Evolutionary conservation across 176 grass and related monocot species (phyloP), one percentile per base, ranked within the genome.

Genomic region (Leersia perrieri): DNA sequence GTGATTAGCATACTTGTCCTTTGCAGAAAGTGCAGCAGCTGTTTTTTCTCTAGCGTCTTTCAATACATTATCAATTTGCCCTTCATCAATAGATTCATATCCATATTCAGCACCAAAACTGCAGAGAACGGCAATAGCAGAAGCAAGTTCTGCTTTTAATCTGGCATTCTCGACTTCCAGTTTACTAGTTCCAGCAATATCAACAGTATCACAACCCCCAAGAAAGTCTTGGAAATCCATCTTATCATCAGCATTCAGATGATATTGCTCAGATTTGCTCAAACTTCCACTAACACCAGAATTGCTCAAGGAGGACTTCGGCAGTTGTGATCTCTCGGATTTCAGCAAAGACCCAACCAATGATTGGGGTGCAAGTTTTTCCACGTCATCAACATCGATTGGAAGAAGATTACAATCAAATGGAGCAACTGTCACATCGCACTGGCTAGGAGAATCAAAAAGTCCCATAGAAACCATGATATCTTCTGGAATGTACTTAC

Each of bases 71-170:
- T 93, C 89, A 79, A 84, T 80, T 76, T 89, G 79, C 7, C 77
- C 88, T 84, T 89, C 90, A 74, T 90, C 86, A 76, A 92, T 70
- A 82, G 84, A 90, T 29, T 87, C 90, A n/a, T 86, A 88, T 73
- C 89, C 85, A 74, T 82, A 89, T 78, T 90, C 89, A 62, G 87
- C 88, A 62, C 89, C 77, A 28, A 93, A 73, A 76, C 53, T 78
- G 75, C 93, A 99, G 26, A 96, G 76, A 61, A 85, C 57, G 18
- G 82, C 93, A 91, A 99, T 96, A 33, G 90, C 91, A 51, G 90
- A 95, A 86, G 97, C 97, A 88, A 99, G 93, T 30, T 96, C 93
- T 33, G 93, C 93, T 82, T 96, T 99, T 79, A 99, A 90, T 72
- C 72, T 93, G 57, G 89, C 93, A 55, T 99, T 99, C 65, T 99